Conservation (phyloP, 2,329 filamentous ascomycete species). For the Alternaria atra region DNA sequence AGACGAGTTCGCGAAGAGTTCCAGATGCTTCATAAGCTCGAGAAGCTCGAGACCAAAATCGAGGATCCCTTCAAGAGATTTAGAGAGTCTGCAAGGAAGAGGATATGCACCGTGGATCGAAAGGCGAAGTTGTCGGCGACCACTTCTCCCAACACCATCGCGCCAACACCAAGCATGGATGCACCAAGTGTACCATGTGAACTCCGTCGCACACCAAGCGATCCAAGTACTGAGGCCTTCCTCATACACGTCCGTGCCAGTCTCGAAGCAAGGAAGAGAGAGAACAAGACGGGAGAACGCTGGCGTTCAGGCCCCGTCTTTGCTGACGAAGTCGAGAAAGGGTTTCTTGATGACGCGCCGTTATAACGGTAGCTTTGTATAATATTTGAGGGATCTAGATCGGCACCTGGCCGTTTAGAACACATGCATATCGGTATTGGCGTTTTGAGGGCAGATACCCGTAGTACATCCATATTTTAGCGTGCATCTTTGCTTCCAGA, state of each 20-base stretch:
- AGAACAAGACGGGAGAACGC: background rate
- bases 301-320: constrained; percentile 18
- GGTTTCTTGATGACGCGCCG: constrained; percentile 19
- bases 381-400: background rate
- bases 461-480: constrained; percentile 4
- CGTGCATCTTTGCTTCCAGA: background rate
- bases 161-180: background rate
- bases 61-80: background rate
- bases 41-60: background rate
- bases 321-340: constrained; percentile 21
- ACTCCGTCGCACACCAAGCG: constrained; percentile 12
- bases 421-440: background rate
- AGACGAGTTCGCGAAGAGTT: constrained; percentile 6
- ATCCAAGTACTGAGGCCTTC: constrained; percentile 18
- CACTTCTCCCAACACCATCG: background rate
- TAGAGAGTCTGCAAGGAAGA: constrained; percentile 1
- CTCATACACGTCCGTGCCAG: constrained; percentile 24
- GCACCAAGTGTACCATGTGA: background rate
- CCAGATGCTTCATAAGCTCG: constrained; percentile 10
- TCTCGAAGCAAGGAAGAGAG: constrained; percentile 18
- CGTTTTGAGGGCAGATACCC: constrained; percentile 4
- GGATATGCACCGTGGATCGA: constrained; percentile 7
- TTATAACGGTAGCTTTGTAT: constrained; percentile 6
- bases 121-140: background rate
- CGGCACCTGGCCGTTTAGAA: background rate